Percentiles rank a stretch among this genome's conserved stretches.
phyloP scores from a whole-genome alignment of 805 yeast genomes.

The Metahyphopichia silvanorum region DNA sequence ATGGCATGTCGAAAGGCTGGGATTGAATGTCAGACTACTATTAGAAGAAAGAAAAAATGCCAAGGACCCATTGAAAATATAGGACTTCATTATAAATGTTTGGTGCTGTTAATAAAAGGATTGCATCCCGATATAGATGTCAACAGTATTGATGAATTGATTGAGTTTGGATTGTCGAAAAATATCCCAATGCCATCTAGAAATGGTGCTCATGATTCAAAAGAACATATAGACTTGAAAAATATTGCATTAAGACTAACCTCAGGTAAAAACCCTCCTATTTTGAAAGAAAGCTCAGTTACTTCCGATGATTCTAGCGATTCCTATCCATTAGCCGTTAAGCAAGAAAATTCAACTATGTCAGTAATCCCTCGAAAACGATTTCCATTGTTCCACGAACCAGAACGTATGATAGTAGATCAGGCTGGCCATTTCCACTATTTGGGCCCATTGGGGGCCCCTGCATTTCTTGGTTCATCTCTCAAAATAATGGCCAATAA shows the following conservation, averaged over 20 bases:
- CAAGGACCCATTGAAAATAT: constrained; percentile 42
- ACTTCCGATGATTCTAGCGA: neutral
- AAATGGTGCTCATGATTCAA: constrained; percentile 2
- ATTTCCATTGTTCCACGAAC: neutral
- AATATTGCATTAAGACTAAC: constrained; percentile 8
- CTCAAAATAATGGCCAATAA: constrained; percentile 2
- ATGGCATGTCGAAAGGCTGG: constrained; percentile 33
- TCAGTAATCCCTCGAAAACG: no score
- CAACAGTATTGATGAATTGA: constrained; percentile 39
- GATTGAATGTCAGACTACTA: constrained; percentile 37
- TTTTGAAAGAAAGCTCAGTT: neutral
- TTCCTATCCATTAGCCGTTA: neutral
- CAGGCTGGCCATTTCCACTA: constrained; percentile 11
- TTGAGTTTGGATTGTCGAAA: constrained; percentile 30
- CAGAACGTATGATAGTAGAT: constrained; percentile 10
- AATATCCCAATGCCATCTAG: constrained; percentile 33
- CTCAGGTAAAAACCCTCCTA: constrained; percentile 4
- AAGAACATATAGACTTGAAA: constrained; percentile 4
- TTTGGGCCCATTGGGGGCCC: constrained; percentile 14
- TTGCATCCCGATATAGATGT: constrained; percentile 44
- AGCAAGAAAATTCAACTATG: neutral
- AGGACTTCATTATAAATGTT: constrained; percentile 41
- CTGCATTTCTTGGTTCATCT: constrained; percentile 7
- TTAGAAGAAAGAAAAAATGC: constrained; percentile 39
- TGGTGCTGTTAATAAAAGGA: constrained; percentile 34